A percentile compares a stretch with the other conserved stretches of the same genome.
phyloP scores from a whole-genome alignment of 495 filamentous ascomycete genomes.

The Penicillium crystallinum region DNA sequence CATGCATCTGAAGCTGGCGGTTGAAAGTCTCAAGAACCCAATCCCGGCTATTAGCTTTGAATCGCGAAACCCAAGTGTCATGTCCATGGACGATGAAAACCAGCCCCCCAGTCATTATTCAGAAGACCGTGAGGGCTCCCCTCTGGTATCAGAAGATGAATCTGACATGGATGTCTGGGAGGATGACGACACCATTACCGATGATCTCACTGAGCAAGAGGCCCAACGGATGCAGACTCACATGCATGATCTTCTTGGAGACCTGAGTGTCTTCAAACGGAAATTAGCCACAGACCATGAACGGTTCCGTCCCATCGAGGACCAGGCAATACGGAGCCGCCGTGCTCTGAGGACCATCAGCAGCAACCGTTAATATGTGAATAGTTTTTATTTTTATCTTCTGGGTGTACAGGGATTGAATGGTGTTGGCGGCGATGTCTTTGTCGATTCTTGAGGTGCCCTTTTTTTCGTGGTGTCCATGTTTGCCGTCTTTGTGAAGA shows the following conservation, averaged over 20 bases:
- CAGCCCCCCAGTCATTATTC: conserved; percentile 29
- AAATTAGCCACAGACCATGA: conserved; percentile 76
- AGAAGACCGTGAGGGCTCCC: conserved; percentile 37
- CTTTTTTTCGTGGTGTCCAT: not conserved
- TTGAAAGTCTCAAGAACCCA: conserved; percentile 85
- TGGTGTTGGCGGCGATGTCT: conserved; percentile 19
- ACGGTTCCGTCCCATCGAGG: conserved; percentile 43
- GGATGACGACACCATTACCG: conserved; percentile 27
- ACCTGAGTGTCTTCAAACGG: conserved; percentile 73
- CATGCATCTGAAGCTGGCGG: conserved; percentile 75
- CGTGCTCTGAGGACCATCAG: conserved; percentile 33
- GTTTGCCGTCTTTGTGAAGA: not conserved
- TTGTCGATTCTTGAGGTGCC: conserved; percentile 8
- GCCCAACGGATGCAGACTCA: conserved; percentile 59
- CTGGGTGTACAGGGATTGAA: conserved; percentile 21
- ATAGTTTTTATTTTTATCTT: conserved; percentile 14
- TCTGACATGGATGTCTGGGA: conserved; percentile 39
- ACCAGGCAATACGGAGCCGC: conserved; percentile 22
- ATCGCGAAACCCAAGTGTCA: conserved; percentile 30
- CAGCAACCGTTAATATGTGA: conserved; percentile 28
- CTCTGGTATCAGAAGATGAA: conserved; percentile 24
- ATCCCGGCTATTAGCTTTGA: conserved; percentile 50
- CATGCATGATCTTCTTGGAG: conserved; percentile 67
- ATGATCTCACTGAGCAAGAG: conserved; percentile 30
- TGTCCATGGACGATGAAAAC: conserved; percentile 37